Base-by-base conservation (phyloP, 352 stramenopile genomes). In the Poterioochromonas sp. region DNA sequence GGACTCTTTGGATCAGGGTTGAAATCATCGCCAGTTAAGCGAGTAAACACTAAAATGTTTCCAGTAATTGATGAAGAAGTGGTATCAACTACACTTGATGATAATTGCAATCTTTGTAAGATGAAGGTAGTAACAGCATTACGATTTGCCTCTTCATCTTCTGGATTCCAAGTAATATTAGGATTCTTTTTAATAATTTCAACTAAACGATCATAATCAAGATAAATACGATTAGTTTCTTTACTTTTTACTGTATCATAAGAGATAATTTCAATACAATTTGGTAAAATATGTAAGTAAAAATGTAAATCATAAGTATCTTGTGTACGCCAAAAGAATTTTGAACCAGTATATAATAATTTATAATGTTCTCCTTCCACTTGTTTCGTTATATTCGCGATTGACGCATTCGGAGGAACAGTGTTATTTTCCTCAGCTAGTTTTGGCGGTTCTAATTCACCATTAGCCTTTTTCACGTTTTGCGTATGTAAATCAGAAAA, bases 311-410 rank as follows among this genome's bases (percentile, higher is more conserved):
- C 65, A 54, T 54, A 11, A 8, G 1, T 29, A 5, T 54, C 40
- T 35, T 54, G 39, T 26, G 65, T 74, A 11, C 65, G 12, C 65
- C 65, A 74, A 39, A 74, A 74, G n/a, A 74, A 54, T 35, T 74
- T 74, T 29, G 39, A 58, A 12, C 65, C 65, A 74, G 37, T 54
- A 54, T 74, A 74, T 8, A 74, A 35, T n/a, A 74, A 20, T 35
- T 53, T 58, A 39, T 26, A 74, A 71, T 71, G 18, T 35, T 35
- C 5, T 44, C 62, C 62, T 71, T 71, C 62, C 5, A 68, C 32
- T 71, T 71, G 18, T 12, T 47, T 20, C 12, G 58, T 32, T 15
- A 20, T 15, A 8, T 8, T 43, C 2, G 40, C 2, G 8, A 47
- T 26, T 2, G 3, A 44, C 40, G 65, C 2, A 11, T 3, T 37